Conservation (phyloP, 106 monocot genomes). For the Allium cepa region DNA sequence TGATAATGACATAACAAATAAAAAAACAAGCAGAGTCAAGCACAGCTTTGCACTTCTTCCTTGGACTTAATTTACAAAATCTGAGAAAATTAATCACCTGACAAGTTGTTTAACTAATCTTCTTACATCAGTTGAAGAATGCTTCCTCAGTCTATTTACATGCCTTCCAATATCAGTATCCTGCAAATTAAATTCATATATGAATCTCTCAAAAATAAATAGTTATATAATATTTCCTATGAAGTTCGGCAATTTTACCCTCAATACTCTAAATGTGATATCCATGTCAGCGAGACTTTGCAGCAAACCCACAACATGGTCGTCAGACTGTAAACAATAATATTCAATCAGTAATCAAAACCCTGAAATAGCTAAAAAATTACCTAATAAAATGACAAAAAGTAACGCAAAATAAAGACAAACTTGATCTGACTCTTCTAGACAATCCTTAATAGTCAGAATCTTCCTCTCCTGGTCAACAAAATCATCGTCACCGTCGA, state of each 20-base stretch:
- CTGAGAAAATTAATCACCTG: conserved; percentile 17
- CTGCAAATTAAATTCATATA: conserved; percentile 14
- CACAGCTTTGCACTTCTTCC: too few relatives aligned
- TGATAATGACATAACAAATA: background rate
- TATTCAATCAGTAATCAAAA: background rate
- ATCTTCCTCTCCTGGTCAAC: conserved; percentile 41
- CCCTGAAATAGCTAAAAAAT: background rate
- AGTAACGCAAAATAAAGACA: background rate
- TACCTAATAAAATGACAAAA: background rate
- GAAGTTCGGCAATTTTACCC: conserved; percentile 19
- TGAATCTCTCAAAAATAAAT: background rate
- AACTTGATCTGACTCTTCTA: conserved; percentile 65
- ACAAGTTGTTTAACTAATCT: conserved; percentile 49
- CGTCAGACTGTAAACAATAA: conserved; percentile 28
- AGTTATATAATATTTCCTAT: background rate
- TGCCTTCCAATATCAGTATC: conserved; percentile 59
- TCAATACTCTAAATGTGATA: conserved; percentile 58
- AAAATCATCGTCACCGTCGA: conserved; percentile 13
- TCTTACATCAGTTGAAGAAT: conserved; percentile 42
- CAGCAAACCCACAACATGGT: conserved; percentile 31
- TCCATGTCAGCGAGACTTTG: conserved; percentile 64
- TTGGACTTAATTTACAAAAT: too few relatives aligned
- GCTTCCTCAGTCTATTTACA: conserved; percentile 50
- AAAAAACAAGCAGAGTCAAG: too few relatives aligned
- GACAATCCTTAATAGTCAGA: conserved; percentile 42